Evolutionary conservation across 192 early-diverging fungal genomes (phyloP).

Genomic region (Entomortierella parvispora): DNA sequence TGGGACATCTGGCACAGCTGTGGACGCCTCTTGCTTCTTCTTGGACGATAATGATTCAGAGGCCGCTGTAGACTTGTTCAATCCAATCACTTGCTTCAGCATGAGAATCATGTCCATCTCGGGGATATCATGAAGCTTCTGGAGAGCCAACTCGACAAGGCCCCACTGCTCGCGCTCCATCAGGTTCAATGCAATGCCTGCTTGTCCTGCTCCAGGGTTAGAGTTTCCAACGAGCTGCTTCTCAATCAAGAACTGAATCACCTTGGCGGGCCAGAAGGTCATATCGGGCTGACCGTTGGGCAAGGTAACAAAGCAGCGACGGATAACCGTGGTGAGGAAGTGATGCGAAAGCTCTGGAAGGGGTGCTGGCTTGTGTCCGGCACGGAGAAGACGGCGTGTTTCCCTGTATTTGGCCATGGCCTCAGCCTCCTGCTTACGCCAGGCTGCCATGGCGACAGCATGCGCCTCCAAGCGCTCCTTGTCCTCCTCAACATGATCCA

Average conservation of each 20-base stretch:
- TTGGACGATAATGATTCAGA: slow-evolving; percentile 5
- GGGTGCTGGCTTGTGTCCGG: slow-evolving; percentile 24
- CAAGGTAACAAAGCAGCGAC: slow-evolving; percentile 36
- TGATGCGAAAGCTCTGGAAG: slow-evolving; percentile 54
- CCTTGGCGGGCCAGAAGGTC: slow-evolving; percentile 53
- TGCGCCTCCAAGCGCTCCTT: slow-evolving; percentile 17
- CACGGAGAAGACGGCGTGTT: slow-evolving; percentile 19
- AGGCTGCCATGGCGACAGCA: slow-evolving; percentile 10
- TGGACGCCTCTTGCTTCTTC: not conserved
- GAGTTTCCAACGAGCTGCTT: slow-evolving; percentile 49
- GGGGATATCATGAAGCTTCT: slow-evolving; percentile 58
- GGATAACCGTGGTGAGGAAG: slow-evolving; percentile 44
- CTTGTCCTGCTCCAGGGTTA: slow-evolving; percentile 46
- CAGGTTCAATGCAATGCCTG: slow-evolving; percentile 46
- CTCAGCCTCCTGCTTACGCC: slow-evolving; percentile 26
- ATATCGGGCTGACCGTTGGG: slow-evolving; percentile 47
- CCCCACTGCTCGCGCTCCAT: slow-evolving; percentile 59
- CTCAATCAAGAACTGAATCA: slow-evolving; percentile 51
- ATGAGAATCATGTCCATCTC: slow-evolving; percentile 56
- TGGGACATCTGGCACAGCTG: slow-evolving; percentile 16
- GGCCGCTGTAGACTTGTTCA: slow-evolving; percentile 29
- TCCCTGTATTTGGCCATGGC: slow-evolving; percentile 26
- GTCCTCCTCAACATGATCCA: slow-evolving; percentile 20
- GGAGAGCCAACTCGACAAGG: slow-evolving; percentile 53
- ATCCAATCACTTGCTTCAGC: slow-evolving; percentile 52